These are phyloP conservation scores for Fusarium siculi DNA, from an alignment of 2,329 filamentous ascomycete species.

Conservation along the genomic window DNA sequence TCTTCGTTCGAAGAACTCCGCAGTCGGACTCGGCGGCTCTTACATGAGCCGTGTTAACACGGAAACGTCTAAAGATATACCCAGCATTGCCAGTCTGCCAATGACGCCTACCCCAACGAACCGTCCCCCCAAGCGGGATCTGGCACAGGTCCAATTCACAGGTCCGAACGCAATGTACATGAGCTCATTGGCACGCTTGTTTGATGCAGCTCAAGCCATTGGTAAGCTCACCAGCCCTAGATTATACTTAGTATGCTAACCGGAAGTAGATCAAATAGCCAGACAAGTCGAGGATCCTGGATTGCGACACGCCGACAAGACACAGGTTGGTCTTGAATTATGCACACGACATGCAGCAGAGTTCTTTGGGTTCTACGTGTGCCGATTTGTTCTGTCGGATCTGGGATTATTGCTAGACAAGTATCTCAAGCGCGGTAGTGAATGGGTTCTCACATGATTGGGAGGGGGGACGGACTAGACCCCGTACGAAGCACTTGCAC, in stretches of 20 bases:
- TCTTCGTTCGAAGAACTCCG: conserved; percentile 88
- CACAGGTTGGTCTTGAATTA: conserved; percentile 93
- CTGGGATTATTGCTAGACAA: conserved; percentile 89
- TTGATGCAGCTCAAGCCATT: conserved; percentile 91
- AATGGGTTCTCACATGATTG: conserved; percentile 76
- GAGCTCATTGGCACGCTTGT: conserved; percentile 87
- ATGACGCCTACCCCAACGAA: conserved; percentile 76
- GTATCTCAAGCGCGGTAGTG: conserved; percentile 94
- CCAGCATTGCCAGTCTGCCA: conserved; percentile 76
- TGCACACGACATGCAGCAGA: conserved; percentile 93
- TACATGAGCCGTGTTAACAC: conserved; percentile 52
- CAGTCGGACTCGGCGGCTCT: conserved; percentile 64
- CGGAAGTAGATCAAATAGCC: conserved; percentile 83
- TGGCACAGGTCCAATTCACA: conserved; percentile 74
- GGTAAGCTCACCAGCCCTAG: conserved; percentile 67
- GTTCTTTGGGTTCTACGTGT: conserved; percentile 97
- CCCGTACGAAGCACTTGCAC: neutral
- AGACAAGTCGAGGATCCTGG: conserved; percentile 96
- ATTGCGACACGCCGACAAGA: conserved; percentile 89
- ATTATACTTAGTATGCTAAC: conserved; percentile 36
- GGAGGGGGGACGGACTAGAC: conserved; percentile 12
- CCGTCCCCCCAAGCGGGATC: conserved; percentile 77
- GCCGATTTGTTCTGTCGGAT: conserved; percentile 91
- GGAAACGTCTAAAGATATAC: conserved; percentile 49
- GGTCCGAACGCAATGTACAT: conserved; percentile 93